These are phyloP conservation scores for Claviceps purpurea DNA, from an alignment of 2,329 filamentous ascomycete genomes.

Conservation along the genomic window DNA sequence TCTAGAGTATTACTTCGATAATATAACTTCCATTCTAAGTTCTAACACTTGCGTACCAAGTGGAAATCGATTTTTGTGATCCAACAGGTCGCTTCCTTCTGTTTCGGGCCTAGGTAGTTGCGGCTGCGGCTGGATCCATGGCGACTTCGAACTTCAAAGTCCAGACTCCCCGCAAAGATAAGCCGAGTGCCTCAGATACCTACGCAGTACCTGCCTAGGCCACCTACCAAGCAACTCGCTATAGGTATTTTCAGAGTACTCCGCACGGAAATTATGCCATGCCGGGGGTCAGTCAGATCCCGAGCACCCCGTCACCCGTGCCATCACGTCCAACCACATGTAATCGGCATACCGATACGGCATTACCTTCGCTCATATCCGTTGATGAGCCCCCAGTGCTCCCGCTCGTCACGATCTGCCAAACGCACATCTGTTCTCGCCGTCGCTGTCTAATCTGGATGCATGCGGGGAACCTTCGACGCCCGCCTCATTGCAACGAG, in stretches of 20 bases:
- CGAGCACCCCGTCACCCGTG: neutral
- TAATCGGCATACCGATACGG: neutral
- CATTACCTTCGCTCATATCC: neutral
- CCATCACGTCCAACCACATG: neutral
- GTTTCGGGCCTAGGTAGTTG: neutral
- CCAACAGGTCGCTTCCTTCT: neutral
- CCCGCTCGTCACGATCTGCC: neutral
- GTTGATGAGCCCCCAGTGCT: neutral
- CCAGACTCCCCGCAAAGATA: too few species aligned
- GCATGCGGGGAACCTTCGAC: too few species aligned
- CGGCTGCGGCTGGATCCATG: neutral
- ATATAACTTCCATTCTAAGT: too few species aligned
- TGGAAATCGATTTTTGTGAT: neutral
- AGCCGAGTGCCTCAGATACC: too few species aligned
- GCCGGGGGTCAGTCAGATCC: neutral
- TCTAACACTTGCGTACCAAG: too few species aligned
- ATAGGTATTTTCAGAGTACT: too few species aligned
- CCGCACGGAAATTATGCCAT: neutral
- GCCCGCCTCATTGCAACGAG: neutral
- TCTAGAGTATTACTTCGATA: too few species aligned
- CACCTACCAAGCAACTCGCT: rapidly evolving
- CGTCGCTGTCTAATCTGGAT: neutral
- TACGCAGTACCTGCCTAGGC: too few species aligned
- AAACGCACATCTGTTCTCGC: neutral
- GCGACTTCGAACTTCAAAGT: too few species aligned